Evolutionary conservation across 2,329 filamentous ascomycete genomes (phyloP).

Genomic region (Colletotrichum sp.): DNA sequence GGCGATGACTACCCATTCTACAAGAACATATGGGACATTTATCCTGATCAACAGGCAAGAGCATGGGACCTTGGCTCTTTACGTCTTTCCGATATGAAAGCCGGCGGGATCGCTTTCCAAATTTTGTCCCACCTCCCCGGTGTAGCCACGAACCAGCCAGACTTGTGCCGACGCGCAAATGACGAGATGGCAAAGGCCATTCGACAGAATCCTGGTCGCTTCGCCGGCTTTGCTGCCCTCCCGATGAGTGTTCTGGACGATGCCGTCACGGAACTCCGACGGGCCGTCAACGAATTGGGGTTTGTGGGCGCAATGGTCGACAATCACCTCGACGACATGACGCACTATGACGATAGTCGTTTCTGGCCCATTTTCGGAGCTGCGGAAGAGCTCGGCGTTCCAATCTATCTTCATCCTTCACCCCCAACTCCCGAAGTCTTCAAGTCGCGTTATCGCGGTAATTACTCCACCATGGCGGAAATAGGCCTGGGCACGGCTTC

Average conservation of each 20-base stretch:
- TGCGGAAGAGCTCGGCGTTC: background rate
- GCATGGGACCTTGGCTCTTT: background rate
- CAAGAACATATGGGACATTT: background rate
- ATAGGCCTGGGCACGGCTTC: background rate
- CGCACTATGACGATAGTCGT: background rate
- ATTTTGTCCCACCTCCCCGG: background rate
- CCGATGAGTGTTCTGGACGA: background rate
- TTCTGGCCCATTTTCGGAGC: background rate
- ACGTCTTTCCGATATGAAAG: background rate
- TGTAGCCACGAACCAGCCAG: background rate
- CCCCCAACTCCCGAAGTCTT: rapidly evolving
- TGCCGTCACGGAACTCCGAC: rapidly evolving
- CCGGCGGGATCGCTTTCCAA: background rate
- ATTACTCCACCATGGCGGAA: background rate
- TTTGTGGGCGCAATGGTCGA: background rate
- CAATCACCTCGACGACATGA: background rate
- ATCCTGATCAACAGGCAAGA: background rate
- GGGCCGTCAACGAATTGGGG: rapidly evolving
- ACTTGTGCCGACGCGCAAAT: background rate
- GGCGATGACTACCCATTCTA: background rate
- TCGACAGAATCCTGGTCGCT: background rate
- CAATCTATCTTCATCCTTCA: background rate
- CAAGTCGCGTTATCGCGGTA: background rate
- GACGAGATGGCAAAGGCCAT: background rate
- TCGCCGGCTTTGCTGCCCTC: background rate